A percentile compares a stretch with the other conserved stretches of the same genome.
Evolutionary conservation across 78 protist species (phyloP).

Genomic region (Isochrysis galbana): DNA sequence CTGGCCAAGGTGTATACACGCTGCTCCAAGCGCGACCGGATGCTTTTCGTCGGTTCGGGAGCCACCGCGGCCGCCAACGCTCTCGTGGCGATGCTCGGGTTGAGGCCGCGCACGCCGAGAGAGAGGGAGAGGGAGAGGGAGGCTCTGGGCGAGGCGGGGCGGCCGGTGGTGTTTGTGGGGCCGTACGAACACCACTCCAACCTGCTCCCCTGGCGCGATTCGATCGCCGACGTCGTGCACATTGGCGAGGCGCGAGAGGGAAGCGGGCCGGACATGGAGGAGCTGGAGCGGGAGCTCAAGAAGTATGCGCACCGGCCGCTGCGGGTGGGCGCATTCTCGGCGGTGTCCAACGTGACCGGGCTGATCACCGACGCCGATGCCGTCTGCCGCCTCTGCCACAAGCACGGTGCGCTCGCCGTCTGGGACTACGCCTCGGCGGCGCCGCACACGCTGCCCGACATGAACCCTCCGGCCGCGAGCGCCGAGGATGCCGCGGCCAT

Average conservation of each 20-base stretch:
- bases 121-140: too few relatives aligned
- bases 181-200: slow-evolving; percentile 91
- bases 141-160: not conserved
- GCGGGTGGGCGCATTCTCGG: slow-evolving; percentile 78
- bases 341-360: slow-evolving; percentile 90
- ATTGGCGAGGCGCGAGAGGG: not conserved
- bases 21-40: slow-evolving; percentile 54
- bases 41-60: slow-evolving; percentile 76
- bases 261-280: not conserved
- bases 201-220: slow-evolving; percentile 91
- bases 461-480: slow-evolving; percentile 4
- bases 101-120: not conserved
- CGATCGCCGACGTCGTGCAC: slow-evolving; percentile 36
- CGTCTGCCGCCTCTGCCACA: slow-evolving; percentile 65
- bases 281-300: not conserved
- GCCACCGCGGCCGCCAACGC: slow-evolving; percentile 67
- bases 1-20: not conserved
- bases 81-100: slow-evolving; percentile 46
- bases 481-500: not conserved
- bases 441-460: slow-evolving; percentile 61
- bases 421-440: slow-evolving; percentile 91
- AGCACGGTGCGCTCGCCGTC: slow-evolving; percentile 58
- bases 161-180: slow-evolving; percentile 69
- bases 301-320: not conserved
- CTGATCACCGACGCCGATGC: slow-evolving; percentile 58